Conservation (phyloP, 176 grass and related monocot genomes). For the Oryza brachyantha region DNA sequence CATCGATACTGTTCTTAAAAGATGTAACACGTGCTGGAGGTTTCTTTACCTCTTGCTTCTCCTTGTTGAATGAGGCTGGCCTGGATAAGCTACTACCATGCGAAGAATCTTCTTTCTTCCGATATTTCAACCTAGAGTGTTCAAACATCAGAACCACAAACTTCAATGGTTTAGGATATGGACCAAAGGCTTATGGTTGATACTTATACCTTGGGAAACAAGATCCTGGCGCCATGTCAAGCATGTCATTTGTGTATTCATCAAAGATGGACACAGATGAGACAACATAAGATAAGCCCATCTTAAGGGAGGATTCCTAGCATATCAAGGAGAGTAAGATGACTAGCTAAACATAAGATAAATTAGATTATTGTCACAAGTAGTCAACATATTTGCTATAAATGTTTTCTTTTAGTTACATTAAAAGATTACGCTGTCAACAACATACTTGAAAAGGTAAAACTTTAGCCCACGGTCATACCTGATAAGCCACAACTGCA, state of each 20-base stretch:
- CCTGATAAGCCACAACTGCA: slow-evolving; percentile 91
- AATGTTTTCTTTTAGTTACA: neutral
- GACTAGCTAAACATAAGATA: neutral
- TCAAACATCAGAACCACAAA: slow-evolving; percentile 27
- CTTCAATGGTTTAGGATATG: slow-evolving; percentile 8
- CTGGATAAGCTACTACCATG: slow-evolving; percentile 38
- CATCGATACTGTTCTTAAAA: slow-evolving; percentile 76
- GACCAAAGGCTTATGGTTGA: slow-evolving; percentile 2
- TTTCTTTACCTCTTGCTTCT: slow-evolving; percentile 66
- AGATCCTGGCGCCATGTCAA: slow-evolving; percentile 92
- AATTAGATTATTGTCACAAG: neutral
- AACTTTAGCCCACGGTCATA: slow-evolving; percentile 23
- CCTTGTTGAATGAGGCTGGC: slow-evolving; percentile 53
- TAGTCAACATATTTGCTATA: neutral
- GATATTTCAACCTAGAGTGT: slow-evolving; percentile 62
- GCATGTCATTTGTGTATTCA: slow-evolving; percentile 93
- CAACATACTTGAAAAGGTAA: neutral
- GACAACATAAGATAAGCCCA: slow-evolving; percentile 73
- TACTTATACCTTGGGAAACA: slow-evolving; percentile 87
- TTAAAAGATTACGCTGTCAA: neutral
- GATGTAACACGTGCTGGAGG: slow-evolving; percentile 65
- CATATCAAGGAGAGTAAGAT: slow-evolving; percentile 29
- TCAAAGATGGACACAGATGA: slow-evolving; percentile 91
- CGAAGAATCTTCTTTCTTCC: slow-evolving; percentile 37
- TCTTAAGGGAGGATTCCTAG: slow-evolving; percentile 72